Evolutionary conservation across 164 flowering plant species (phyloP).

Genomic region (Stephania yunnanensis): DNA sequence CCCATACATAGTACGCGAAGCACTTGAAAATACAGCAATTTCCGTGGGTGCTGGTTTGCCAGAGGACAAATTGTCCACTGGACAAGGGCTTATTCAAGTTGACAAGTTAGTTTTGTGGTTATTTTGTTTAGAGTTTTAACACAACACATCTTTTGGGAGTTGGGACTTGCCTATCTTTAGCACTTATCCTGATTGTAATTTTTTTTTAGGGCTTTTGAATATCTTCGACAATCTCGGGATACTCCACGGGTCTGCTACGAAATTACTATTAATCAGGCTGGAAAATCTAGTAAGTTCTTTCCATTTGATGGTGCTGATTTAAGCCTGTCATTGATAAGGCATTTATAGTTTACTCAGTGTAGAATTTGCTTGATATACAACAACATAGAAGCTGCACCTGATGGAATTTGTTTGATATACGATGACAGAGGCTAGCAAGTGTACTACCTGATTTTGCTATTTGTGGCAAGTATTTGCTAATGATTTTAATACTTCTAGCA

Average conservation of each 20-base stretch:
- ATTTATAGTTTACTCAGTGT: no score
- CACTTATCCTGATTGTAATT: slow-evolving; percentile 7
- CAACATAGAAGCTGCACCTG: no score
- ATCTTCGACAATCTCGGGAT: slow-evolving; percentile 41
- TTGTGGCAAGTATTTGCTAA: no score
- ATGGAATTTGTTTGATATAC: no score
- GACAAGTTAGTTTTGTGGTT: slow-evolving; percentile 56
- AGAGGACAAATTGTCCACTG: slow-evolving; percentile 81
- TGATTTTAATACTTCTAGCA: no score
- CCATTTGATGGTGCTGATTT: neutral
- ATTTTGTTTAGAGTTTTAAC: slow-evolving; percentile 1
- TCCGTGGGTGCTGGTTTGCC: slow-evolving; percentile 56
- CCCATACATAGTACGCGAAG: slow-evolving; percentile 76
- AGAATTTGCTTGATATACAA: no score
- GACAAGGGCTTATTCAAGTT: slow-evolving; percentile 95
- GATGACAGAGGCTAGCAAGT: no score
- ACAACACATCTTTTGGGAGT: neutral
- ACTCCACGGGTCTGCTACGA: slow-evolving; percentile 65
- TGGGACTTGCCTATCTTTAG: neutral
- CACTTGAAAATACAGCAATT: slow-evolving; percentile 77
- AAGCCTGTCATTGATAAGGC: neutral
- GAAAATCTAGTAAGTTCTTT: slow-evolving; percentile 58
- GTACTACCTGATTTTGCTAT: no score
- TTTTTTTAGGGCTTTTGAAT: slow-evolving; percentile 70
- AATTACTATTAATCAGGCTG: slow-evolving; percentile 59